Percentiles rank a stretch among this genome's conserved stretches.
phyloP scores from a whole-genome alignment of 2,329 filamentous ascomycete species.

The Xenoacremonium recifei region DNA sequence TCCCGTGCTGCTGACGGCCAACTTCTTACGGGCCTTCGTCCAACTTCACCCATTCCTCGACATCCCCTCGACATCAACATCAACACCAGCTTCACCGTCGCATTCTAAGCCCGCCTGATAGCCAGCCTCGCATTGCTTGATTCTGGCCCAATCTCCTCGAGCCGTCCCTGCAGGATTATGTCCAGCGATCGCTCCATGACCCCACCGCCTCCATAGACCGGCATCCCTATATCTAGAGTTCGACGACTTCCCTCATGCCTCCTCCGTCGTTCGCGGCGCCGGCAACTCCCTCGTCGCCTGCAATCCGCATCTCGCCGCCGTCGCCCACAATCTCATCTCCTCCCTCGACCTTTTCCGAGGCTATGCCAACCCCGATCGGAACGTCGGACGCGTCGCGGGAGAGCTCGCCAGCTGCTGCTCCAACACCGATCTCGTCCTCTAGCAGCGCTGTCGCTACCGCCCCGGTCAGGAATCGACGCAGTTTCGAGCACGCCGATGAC shows the following conservation, averaged over 20 bases:
- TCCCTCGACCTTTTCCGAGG: slow-evolving; percentile 12
- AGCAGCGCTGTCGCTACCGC: background rate
- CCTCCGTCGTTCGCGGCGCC: background rate
- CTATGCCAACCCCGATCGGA: slow-evolving; percentile 11
- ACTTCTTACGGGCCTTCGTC: too few relatives aligned
- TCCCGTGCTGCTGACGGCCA: too few relatives aligned
- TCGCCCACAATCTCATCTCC: background rate
- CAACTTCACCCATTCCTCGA: too few relatives aligned
- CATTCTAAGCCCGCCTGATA: too few relatives aligned
- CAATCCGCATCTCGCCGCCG: background rate
- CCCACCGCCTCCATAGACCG: too few relatives aligned
- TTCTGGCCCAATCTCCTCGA: too few relatives aligned
- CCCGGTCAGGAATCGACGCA: background rate
- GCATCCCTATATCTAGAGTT: too few relatives aligned
- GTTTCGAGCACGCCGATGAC: background rate
- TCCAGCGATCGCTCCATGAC: background rate
- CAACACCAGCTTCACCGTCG: too few relatives aligned
- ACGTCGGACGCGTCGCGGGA: slow-evolving; percentile 10
- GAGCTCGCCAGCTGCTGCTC: slow-evolving; percentile 15
- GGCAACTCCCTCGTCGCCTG: background rate
- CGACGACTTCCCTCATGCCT: background rate
- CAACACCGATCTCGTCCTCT: slow-evolving; percentile 18
- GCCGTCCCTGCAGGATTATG: too few relatives aligned
- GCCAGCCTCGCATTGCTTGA: too few relatives aligned
- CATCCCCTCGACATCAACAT: too few relatives aligned